These are phyloP conservation scores for Aspergillus terreus DNA, from an alignment of 2,329 filamentous ascomycete genomes.

Conservation along the genomic window DNA sequence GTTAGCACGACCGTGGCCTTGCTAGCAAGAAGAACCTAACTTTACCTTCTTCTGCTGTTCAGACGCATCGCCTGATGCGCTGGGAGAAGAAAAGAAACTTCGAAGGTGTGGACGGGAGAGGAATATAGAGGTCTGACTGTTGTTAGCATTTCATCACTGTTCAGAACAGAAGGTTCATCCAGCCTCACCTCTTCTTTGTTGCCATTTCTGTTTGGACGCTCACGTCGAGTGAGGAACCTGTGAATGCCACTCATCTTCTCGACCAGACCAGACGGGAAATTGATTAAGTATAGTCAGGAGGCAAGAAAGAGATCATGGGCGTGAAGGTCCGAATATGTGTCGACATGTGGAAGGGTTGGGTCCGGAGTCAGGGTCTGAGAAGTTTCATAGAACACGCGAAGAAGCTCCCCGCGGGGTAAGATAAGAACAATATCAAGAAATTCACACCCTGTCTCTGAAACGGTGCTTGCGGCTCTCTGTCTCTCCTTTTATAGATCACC, in stretches of 20 bases:
- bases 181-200: slow-evolving; percentile 33
- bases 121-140: slow-evolving; percentile 19
- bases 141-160: slow-evolving; percentile 8
- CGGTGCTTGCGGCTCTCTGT: slow-evolving; percentile 19
- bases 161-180: background rate
- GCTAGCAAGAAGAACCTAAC: background rate
- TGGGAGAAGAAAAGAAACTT: slow-evolving; percentile 30
- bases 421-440: slow-evolving; percentile 2
- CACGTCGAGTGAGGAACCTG: slow-evolving; percentile 38
- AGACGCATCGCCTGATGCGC: slow-evolving; percentile 16
- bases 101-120: slow-evolving; percentile 25
- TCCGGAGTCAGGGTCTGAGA: slow-evolving; percentile 24
- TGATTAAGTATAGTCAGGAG: slow-evolving; percentile 3
- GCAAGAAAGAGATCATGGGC: background rate
- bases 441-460: slow-evolving; percentile 8
- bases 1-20: background rate
- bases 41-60: slow-evolving; percentile 35
- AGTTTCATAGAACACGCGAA: slow-evolving; percentile 20
- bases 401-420: slow-evolving; percentile 7
- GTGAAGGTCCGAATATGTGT: slow-evolving; percentile 6
- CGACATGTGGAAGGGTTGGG: slow-evolving; percentile 22
- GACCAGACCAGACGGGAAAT: background rate
- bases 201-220: slow-evolving; percentile 27
- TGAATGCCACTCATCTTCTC: slow-evolving; percentile 39
- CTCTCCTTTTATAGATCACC: no score